Conservation (phyloP, 805 yeast species). For the Lipomyces oligophaga region DNA sequence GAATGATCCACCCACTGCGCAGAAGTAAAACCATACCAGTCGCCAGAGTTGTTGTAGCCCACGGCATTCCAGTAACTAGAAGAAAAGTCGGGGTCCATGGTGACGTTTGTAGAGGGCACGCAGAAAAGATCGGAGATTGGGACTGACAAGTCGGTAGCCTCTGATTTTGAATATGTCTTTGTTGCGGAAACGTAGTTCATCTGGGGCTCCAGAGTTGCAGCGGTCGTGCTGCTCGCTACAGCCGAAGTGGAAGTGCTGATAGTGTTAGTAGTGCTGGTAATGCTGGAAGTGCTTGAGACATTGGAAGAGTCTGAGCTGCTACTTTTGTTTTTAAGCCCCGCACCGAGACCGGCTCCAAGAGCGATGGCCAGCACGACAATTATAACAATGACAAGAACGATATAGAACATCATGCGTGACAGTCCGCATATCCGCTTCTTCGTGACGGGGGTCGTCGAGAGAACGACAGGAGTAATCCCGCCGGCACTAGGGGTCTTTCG, state of each 20-base stretch:
- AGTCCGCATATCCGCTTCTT: slow-evolving; percentile 5
- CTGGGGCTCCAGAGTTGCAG: not conserved
- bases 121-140: slow-evolving; percentile 1
- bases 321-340: not conserved
- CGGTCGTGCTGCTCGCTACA: not conserved
- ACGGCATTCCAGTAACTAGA: not conserved
- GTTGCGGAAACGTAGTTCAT: not conserved
- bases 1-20: too few species aligned
- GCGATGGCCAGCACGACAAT: slow-evolving; percentile 3
- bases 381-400: not conserved
- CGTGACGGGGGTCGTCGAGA: too few species aligned
- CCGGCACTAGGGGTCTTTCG: too few species aligned
- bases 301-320: not conserved
- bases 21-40: too few species aligned
- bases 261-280: not conserved
- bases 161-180: not conserved
- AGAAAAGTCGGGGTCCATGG: not conserved
- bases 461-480: too few species aligned
- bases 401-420: not conserved
- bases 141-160: not conserved
- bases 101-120: not conserved
- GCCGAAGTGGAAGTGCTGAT: not conserved
- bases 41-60: too few species aligned
- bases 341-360: slow-evolving; percentile 5
- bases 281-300: not conserved